Base-by-base conservation (phyloP, 2,329 filamentous ascomycete species). In the Phialemoniopsis sp. region DNA sequence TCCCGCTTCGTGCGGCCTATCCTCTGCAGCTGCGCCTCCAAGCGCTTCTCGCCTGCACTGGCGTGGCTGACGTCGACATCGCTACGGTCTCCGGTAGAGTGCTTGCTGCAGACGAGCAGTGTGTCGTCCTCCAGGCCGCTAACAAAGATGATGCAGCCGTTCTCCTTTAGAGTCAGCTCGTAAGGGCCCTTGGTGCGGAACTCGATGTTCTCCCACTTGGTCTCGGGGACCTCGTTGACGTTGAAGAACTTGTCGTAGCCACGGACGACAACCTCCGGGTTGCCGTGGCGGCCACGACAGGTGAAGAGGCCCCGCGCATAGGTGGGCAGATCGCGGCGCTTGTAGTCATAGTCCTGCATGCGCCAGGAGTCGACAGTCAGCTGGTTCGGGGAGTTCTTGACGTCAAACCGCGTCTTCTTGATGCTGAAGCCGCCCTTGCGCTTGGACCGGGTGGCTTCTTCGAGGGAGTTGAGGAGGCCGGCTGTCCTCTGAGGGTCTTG, bases 171-270 rank as follows among this genome's bases (percentile, higher is more conserved):
- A 42, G 89, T 97, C 40, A 98, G 69, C 64, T 98, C 93, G 53
- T 97, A 98, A 0, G 93, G 93, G 0, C 89, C 89, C 47, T 79
- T 69, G 1, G 93, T 97, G 40, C 85, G 75, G 19, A 65, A 63
- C 56, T 85, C 72, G 44, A 98, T 88, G 54, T 85, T 87, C 13
- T 70, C 62, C 93, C 93, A 98, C 52, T 82, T 76, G 4, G 93
- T 98, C 48, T 85, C 80, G 34, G 68, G 62, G 8, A 95, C 85
- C 65, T 98, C 93, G 37, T 79, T 78, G 31, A 88, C 76, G 53
- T 98, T 98, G 78, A 98, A 98, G 70, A 98, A 98, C 65, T 98
- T 98, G 72, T 98, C 91, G 64, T 98, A 98, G 37, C 93, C 93
- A 51, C 93, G 78, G 36, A 89, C 80, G 2, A 78, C 86, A 50